Evolutionary conservation across 495 filamentous ascomycete species (phyloP).

Genomic region (Aspergillus mulundensis): DNA sequence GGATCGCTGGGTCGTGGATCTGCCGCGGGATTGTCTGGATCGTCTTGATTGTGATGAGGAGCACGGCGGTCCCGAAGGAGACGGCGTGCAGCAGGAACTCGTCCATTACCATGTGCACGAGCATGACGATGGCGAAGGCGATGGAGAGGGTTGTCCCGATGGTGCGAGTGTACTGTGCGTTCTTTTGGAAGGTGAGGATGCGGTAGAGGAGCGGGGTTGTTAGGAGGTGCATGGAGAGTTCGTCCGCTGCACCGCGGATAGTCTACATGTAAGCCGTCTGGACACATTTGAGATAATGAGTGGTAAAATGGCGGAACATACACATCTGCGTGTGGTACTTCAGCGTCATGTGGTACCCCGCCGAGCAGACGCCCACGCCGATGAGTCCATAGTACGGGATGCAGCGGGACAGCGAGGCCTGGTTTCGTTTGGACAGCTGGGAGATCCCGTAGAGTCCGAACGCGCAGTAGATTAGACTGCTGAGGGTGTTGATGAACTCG

Average conservation of each 20-base stretch:
- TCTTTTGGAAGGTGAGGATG: slow-evolving; percentile 25
- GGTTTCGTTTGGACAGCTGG: slow-evolving; percentile 16
- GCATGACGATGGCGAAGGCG: slow-evolving; percentile 26
- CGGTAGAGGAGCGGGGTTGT: slow-evolving; percentile 31
- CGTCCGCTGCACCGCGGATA: slow-evolving; percentile 20
- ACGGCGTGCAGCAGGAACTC: slow-evolving; percentile 30
- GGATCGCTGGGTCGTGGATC: slow-evolving; percentile 13
- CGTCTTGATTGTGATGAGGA: slow-evolving; percentile 20
- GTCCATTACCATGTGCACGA: slow-evolving; percentile 31
- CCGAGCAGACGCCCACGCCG: slow-evolving; percentile 31
- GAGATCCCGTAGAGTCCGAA: slow-evolving; percentile 26
- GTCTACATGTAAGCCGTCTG: background rate
- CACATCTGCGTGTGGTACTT: slow-evolving; percentile 38
- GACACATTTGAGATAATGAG: too few species aligned
- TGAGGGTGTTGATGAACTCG: slow-evolving; percentile 35
- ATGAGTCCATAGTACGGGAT: slow-evolving; percentile 31
- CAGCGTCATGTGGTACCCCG: slow-evolving; percentile 30
- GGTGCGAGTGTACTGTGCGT: slow-evolving; percentile 11
- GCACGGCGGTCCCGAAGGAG: slow-evolving; percentile 23
- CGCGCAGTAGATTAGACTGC: slow-evolving; percentile 25
- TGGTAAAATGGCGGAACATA: slow-evolving; percentile 17
- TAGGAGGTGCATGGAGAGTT: slow-evolving; percentile 34
- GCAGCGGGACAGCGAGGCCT: slow-evolving; percentile 16
- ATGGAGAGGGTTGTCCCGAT: slow-evolving; percentile 16
- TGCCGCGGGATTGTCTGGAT: slow-evolving; percentile 21